A percentile compares a stretch with the other conserved stretches of the same genome.
Evolutionary conservation across 2,329 filamentous ascomycete genomes (phyloP).

Genomic region (Paracamarosporium sp.): DNA sequence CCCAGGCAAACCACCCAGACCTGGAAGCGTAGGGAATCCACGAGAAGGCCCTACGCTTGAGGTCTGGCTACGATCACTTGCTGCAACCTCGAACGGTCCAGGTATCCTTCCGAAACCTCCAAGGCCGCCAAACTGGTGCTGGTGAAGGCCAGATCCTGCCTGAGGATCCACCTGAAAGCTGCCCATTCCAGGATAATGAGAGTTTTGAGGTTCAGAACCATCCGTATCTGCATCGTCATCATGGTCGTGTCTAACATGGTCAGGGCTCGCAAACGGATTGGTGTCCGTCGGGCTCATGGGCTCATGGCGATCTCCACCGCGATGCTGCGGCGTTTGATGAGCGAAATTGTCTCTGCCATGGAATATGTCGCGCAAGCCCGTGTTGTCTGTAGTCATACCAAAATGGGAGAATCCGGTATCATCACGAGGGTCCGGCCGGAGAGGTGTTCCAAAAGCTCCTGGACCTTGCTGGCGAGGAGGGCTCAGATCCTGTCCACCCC

Average conservation of each 20-base stretch:
- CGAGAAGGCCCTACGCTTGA: constrained; percentile 82
- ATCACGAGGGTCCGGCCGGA: constrained; percentile 61
- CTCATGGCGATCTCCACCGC: constrained; percentile 61
- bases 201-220: constrained; percentile 60
- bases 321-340: constrained; percentile 61
- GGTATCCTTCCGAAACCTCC: constrained; percentile 56
- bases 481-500: constrained; percentile 75
- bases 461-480: constrained; percentile 55
- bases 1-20: constrained; percentile 63
- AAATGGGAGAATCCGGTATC: constrained; percentile 67
- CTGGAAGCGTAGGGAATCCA: constrained; percentile 69
- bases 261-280: constrained; percentile 93
- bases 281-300: constrained; percentile 91
- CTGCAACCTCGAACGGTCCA: constrained; percentile 61
- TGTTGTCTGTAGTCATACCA: constrained; percentile 64
- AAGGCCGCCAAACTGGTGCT: constrained; percentile 62
- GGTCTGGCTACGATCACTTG: constrained; percentile 89
- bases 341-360: constrained; percentile 64
- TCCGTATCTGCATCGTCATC: constrained; percentile 66
- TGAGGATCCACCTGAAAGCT: constrained; percentile 59
- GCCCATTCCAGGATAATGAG: constrained; percentile 59
- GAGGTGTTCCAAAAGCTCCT: constrained; percentile 50
- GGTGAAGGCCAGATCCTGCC: constrained; percentile 49
- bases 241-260: constrained; percentile 72
- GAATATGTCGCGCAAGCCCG: constrained; percentile 64